phyloP scores from a whole-genome alignment of 495 filamentous ascomycete genomes.

The Penicillium flavigenum region DNA sequence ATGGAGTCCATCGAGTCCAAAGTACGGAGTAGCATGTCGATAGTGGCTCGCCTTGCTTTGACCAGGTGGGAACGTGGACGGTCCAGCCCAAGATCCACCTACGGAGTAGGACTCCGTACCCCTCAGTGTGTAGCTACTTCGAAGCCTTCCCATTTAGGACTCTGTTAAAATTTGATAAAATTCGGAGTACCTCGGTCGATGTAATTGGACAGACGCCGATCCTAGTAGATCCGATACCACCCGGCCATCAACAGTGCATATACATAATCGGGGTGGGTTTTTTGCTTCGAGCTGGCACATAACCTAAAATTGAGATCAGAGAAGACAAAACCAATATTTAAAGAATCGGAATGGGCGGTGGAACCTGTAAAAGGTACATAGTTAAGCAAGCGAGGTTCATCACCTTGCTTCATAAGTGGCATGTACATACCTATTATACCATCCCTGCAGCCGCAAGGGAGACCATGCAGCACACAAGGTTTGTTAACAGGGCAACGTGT shows the following conservation, averaged over 20 bases:
- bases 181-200: constrained; percentile 11
- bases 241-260: neutral
- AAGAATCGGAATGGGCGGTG: neutral
- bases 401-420: neutral
- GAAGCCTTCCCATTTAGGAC: neutral
- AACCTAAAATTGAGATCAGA: neutral
- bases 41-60: constrained; percentile 8
- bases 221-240: neutral
- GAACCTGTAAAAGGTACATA: neutral
- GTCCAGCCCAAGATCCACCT: constrained; percentile 16
- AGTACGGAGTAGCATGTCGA: neutral
- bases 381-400: neutral
- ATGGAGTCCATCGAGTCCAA: neutral
- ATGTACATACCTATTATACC: neutral
- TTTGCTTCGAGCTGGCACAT: neutral
- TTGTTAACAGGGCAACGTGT: neutral
- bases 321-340: neutral
- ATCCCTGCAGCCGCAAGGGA: neutral
- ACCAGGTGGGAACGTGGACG: constrained; percentile 8
- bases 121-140: constrained; percentile 7
- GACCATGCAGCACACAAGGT: neutral
- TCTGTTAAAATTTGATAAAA: neutral
- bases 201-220: neutral
- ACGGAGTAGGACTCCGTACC: neutral
- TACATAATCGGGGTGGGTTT: neutral